Base-by-base conservation (phyloP, 2,329 filamentous ascomycete species). In the Botrytis squamosa region DNA sequence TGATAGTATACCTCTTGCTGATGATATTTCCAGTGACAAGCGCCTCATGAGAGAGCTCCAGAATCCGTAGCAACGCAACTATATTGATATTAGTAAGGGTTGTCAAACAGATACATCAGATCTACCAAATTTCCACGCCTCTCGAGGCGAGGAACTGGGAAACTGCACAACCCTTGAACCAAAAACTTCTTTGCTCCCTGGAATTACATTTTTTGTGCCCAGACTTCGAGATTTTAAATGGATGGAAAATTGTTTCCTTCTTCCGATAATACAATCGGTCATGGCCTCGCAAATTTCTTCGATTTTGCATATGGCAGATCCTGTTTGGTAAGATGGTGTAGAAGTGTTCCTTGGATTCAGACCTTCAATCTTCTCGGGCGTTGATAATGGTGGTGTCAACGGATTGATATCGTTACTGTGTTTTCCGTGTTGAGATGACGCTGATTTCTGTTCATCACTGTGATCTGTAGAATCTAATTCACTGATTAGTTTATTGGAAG, bases 31-130 rank as follows among this genome's bases (percentile, higher is more conserved):
- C 88, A 0, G 86, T 84, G 0, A 87, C 82, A 1, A 92, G 82
- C 4, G 89, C 88, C 77, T 89, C 86, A 75, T 90, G 89, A 0
- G 87, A 86, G 2, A 90, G 77, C 76, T 90, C 86, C 18, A 92
- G 82, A 65, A 92, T 87, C 14, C 86, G 84, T 44, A 92, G 81
- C 10, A 91, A 78, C 8, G 86, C 85, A 52, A 87, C 89, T 91
- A 33, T 46, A 55, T 36, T 64, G 38, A 63, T 14, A 59, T 76
- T 40, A 76, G 62, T 69, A 71, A 66, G 57, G 14, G 67, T 16
- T 36, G 63, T 73, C 75, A 42, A 77, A 74, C 42, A n/a, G 73
- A 77, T 70, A 18, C 75, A 40, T 44, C 33, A 76, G 52, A 79
- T 83, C 60, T 80, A 89, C 88, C 82, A 76, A 90, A 89, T 69